phyloP scores from a whole-genome alignment of 106 monocot species.

The Dioscorea zingiberensis region DNA sequence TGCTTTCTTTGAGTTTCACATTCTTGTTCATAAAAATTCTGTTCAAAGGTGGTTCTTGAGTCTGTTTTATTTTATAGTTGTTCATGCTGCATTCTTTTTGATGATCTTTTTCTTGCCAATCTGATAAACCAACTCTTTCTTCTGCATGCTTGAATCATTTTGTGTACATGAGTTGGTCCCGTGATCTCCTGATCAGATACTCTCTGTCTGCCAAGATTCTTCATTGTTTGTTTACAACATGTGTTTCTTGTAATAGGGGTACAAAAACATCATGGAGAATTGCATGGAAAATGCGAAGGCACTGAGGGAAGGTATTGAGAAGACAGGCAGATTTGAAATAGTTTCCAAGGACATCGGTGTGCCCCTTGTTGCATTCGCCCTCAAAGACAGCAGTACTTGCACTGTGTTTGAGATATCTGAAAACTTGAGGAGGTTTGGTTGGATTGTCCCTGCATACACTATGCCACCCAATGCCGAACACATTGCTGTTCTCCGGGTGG shows the following conservation, averaged over 20 bases:
- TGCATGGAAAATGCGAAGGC: constrained; percentile 59
- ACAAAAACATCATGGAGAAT: constrained; percentile 80
- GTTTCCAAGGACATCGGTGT: constrained; percentile 78
- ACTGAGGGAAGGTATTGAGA: constrained; percentile 46
- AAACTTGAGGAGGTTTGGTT: constrained; percentile 58
- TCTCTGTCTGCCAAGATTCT: too few species aligned
- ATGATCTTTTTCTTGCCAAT: too few species aligned
- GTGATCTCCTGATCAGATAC: too few species aligned
- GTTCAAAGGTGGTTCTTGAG: too few species aligned
- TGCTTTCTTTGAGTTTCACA: not conserved
- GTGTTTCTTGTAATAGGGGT: constrained; percentile 36
- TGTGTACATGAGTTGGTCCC: not conserved
- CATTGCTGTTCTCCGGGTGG: constrained; percentile 64
- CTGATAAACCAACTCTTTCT: too few species aligned
- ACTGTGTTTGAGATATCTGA: constrained; percentile 68
- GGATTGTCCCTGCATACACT: constrained; percentile 90
- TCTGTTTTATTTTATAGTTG: not conserved
- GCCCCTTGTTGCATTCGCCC: constrained; percentile 69
- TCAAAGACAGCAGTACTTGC: constrained; percentile 50
- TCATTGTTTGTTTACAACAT: too few species aligned
- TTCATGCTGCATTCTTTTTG: not conserved
- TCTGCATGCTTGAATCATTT: not conserved
- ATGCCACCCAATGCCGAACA: constrained; percentile 78
- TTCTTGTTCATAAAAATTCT: too few species aligned
- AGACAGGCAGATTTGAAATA: constrained; percentile 54